Evolutionary conservation across 768 basidiomycete genomes (phyloP).

Genomic region (Boletus rex-veris): DNA sequence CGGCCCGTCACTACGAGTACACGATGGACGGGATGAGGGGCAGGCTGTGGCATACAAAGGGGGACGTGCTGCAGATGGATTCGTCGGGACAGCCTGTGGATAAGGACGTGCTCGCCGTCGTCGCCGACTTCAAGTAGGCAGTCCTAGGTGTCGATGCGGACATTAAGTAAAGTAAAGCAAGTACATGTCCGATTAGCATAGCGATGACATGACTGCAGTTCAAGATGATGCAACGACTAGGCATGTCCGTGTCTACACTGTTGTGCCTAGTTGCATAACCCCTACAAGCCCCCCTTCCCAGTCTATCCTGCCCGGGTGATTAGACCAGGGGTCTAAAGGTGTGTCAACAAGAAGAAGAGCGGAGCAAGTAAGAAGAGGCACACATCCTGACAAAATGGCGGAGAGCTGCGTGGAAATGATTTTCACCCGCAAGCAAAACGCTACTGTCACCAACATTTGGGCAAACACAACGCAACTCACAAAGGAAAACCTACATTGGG

Average conservation of each 20-base stretch:
- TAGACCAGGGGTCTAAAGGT: neutral
- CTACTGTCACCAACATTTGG: neutral
- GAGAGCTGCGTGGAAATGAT: neutral
- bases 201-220: neutral
- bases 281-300: neutral
- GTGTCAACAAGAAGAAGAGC: neutral
- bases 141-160: too few relatives aligned
- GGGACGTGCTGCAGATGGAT: conserved; percentile 1
- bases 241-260: conserved; percentile 1
- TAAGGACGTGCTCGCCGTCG: conserved; percentile 4
- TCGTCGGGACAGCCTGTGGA: neutral
- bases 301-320: neutral
- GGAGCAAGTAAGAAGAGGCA: neutral
- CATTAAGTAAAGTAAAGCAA: neutral
- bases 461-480: neutral
- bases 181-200: neutral
- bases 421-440: neutral
- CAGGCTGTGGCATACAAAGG: conserved; percentile 11
- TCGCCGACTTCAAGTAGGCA: conserved; percentile 12
- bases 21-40: conserved; percentile 12
- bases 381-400: conserved; percentile 1
- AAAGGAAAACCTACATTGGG: conserved; percentile 6
- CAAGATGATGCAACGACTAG: neutral
- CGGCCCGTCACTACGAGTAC: neutral
- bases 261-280: neutral